Evolutionary conservation across 768 basidiomycete species (phyloP), one percentile per base, ranked within the genome.

Genomic region (Ramaria sp.): DNA sequence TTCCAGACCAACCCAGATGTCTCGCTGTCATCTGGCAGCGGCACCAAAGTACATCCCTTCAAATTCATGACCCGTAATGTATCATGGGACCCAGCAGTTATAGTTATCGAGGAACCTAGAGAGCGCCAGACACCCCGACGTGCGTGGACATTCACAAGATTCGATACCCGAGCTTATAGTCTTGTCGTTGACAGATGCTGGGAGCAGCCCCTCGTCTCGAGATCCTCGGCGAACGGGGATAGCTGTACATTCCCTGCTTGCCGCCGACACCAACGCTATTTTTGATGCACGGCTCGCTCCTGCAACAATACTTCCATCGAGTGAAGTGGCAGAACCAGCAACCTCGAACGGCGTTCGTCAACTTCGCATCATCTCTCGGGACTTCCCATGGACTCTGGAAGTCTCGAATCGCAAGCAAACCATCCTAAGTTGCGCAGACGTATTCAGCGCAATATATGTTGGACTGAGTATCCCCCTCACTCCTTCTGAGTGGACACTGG

Each of bases 341-440:
- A 50, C 48, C 34, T 12, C 47, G 27, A 39, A 34, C 28, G 30
- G 55, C 18, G 45, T 36, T 37, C 47, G 48, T 27, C 32, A 38
- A 18, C 48, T 56, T 28, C 55, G 55, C 20, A 32, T 56, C 9
- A 37, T 56, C 38, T 56, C 55, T 15, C 32, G 27, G 16, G 55
- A 56, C n/a, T 56, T 56, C 39, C 55, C 55, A 27, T 56, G 55
- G 55, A 56, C 48, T 18, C 37, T 56, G 7, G 48, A 56, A 25
- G 49, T 56, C 32, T 37, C 32, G 20, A 56, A 50, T 27, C 24
- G 36, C 25, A 32, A 37, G 12, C 48, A 50, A 30, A 24, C 30
- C 41, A n/a, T 37, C 28, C 51, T 56, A 16, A 56, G 50, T 20
- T 48, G 47, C 24, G 47, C 55, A 18, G 55, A 56, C 25, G 48